phyloP scores from a whole-genome alignment of 2,329 filamentous ascomycete species.

The Aspergillus fumigatiaffinis region DNA sequence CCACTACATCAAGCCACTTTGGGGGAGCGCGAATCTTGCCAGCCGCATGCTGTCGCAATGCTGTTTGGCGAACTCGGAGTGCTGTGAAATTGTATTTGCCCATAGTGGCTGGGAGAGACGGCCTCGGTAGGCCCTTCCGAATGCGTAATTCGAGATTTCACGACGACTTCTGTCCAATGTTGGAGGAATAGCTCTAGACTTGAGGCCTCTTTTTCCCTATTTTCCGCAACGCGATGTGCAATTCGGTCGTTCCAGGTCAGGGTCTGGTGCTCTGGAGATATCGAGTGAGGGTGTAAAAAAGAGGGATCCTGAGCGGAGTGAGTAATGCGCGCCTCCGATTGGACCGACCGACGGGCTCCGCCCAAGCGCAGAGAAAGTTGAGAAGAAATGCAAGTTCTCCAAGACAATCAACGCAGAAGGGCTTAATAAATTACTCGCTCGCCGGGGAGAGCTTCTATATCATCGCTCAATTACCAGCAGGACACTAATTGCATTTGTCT shows the following conservation, averaged over 20 bases:
- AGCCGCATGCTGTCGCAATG: constrained; percentile 34
- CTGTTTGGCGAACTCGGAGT: constrained; percentile 43
- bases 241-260: neutral
- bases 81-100: constrained; percentile 46
- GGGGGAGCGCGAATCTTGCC: constrained; percentile 35
- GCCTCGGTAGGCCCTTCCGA: neutral
- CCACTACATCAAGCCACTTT: constrained; percentile 55
- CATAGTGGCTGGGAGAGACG: constrained; percentile 28
- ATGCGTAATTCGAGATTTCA: neutral
- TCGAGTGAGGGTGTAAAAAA: constrained; percentile 29
- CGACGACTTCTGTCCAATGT: constrained; percentile 1
- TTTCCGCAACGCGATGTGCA: neutral
- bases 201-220: neutral
- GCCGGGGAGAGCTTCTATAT: constrained; percentile 5
- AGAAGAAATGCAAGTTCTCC: neutral
- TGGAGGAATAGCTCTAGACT: neutral
- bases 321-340: constrained; percentile 34
- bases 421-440: neutral
- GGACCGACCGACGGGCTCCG: constrained; percentile 29
- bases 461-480: constrained; percentile 11
- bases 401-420: neutral
- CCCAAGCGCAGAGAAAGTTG: constrained; percentile 10
- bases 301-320: constrained; percentile 21
- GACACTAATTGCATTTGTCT: neutral
- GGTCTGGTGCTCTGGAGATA: neutral